phyloP scores from a whole-genome alignment of 352 stramenopile species.

The Phytophthora nicotianae region DNA sequence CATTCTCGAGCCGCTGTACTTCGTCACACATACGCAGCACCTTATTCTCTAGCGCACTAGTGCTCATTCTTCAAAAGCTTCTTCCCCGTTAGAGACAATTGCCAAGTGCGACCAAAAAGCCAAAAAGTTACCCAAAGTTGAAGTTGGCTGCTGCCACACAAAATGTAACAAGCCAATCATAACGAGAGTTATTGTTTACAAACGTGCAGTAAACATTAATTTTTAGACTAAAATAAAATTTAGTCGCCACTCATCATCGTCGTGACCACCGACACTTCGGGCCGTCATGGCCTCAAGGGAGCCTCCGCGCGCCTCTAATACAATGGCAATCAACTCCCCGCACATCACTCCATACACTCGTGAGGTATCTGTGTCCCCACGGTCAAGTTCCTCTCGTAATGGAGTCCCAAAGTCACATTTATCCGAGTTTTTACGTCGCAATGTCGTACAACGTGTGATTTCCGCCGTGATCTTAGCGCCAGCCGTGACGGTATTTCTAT shows the following conservation, averaged over 20 bases:
- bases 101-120: slow-evolving; percentile 2
- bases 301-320: slow-evolving; percentile 1
- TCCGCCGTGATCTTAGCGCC: slow-evolving; percentile 61
- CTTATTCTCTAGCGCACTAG: background rate
- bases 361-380: slow-evolving; percentile 7
- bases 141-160: slow-evolving; percentile 21
- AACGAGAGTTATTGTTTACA: background rate
- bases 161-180: background rate
- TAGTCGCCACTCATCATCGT: slow-evolving; percentile 20
- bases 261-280: slow-evolving; percentile 9
- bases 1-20: slow-evolving; percentile 1
- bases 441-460: slow-evolving; percentile 62
- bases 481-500: slow-evolving; percentile 68
- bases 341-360: slow-evolving; percentile 12
- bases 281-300: background rate
- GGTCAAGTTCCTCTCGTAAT: slow-evolving; percentile 8
- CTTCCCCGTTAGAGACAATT: slow-evolving; percentile 1
- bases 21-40: background rate
- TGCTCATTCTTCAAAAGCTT: background rate
- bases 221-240: slow-evolving; percentile 8
- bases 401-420: slow-evolving; percentile 1
- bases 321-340: background rate
- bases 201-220: background rate
- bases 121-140: slow-evolving; percentile 4
- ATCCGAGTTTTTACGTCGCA: slow-evolving; percentile 36